phyloP scores from a whole-genome alignment of 768 basidiomycete genomes.

The Lentinula aciculospora region DNA sequence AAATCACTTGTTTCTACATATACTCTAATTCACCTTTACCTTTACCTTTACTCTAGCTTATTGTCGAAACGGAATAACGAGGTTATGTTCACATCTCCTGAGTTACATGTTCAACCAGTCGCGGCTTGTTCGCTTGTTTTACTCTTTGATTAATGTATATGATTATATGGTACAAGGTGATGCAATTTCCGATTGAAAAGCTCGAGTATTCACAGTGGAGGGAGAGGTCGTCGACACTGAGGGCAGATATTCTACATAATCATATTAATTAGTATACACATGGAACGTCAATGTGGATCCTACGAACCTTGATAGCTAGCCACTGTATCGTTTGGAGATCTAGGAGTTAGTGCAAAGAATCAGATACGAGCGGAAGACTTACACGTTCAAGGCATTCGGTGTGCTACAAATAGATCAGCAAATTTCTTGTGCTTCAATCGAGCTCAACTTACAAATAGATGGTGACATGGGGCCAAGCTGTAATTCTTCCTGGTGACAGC shows the following conservation, averaged over 20 bases:
- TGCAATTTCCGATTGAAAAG: no score
- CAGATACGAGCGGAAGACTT: conserved; percentile 14
- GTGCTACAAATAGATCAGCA: conserved; percentile 42
- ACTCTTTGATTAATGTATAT: no score
- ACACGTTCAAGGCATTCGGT: conserved; percentile 83
- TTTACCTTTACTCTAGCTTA: no score
- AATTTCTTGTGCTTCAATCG: neutral
- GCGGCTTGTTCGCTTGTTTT: no score
- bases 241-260: conserved; percentile 76
- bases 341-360: neutral
- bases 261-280: neutral
- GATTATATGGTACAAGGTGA: no score
- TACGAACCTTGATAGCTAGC: conserved; percentile 65
- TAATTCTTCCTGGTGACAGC: conserved; percentile 58
- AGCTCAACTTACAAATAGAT: conserved; percentile 66
- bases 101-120: no score
- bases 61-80: no score
- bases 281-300: neutral
- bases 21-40: no score
- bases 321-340: conserved; percentile 33
- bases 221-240: conserved; percentile 80
- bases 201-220: conserved; percentile 59
- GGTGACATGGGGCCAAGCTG: conserved; percentile 85
- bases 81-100: no score
- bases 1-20: no score